Evolutionary conservation across 1,284 basidiomycete species (phyloP), one percentile per base, ranked within the genome.

Genomic region (Ganoderma boninense): DNA sequence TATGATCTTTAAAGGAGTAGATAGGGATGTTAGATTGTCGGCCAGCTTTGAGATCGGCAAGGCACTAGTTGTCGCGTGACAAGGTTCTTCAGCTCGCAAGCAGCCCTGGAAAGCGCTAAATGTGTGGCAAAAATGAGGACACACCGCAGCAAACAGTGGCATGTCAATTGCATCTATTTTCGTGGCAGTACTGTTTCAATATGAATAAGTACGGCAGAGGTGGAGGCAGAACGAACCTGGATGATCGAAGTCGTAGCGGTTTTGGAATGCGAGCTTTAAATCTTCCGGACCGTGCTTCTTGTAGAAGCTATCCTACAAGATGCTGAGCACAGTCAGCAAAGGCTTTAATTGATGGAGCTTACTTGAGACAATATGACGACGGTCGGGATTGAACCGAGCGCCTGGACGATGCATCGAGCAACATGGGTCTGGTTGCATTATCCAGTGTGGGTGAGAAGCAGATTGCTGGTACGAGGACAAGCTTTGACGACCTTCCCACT

Each of bases 1-100:
- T 96, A 82, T 99, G 97, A 74, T 95, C 87, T 23, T 89, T 87
- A 80, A 99, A 99, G 1, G 96, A 97, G 81, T 99, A 99, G 11
- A 97, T 90, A 0, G 97, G 97, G 68, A 98, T 96, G 77, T 94
- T 93, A 0, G 91, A 89, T 79, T 95, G 94, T 73, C 83, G 89
- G 77, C 95, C 94, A 7, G 89, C 85, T 81, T 97, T 98, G 71
- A 99, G 82, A 77, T 97, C 95, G 38, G 87, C 82, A 60, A 98
- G 82, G 79, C 96, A 97, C 92, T 97, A 74, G 20, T 43, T 32
- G 38, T 43, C 4, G 57, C 38, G 26, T 61, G 60, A 62, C 23
- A 10, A 42, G 23, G 6, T 7, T 42, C 26, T 6, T 42, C 23
- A 62, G 38, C 23, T 29, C n/a, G 38, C 40, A 42, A 29, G 2